Percentiles rank a stretch among this genome's conserved stretches.
phyloP scores from a whole-genome alignment of 73 alveolate genomes.

The Tetrahymena thermophila region DNA sequence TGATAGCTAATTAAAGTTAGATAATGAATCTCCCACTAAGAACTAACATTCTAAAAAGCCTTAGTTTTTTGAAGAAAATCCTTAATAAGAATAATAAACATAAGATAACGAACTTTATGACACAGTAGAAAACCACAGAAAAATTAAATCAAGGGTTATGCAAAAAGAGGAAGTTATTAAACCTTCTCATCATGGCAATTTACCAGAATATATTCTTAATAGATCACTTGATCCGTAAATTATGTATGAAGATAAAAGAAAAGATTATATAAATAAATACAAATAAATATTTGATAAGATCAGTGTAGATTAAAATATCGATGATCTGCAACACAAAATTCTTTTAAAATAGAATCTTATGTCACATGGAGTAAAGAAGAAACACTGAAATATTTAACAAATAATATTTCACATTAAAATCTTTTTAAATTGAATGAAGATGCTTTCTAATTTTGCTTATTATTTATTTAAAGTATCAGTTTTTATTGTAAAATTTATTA shows the following conservation, averaged over 20 bases:
- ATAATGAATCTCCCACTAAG: neutral
- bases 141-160: neutral
- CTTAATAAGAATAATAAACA: neutral
- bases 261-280: neutral
- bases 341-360: neutral
- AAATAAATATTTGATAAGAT: neutral
- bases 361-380: neutral
- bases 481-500: too few species aligned
- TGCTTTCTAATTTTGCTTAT: too few species aligned
- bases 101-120: neutral
- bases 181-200: neutral
- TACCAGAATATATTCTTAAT: neutral
- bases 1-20: neutral
- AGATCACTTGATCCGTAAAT: neutral
- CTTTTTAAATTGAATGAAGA: neutral
- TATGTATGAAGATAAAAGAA: neutral
- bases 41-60: neutral
- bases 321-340: neutral
- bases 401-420: neutral
- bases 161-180: neutral
- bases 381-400: neutral
- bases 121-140: neutral
- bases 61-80: neutral
- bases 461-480: too few species aligned
- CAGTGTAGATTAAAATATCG: neutral